Evolutionary conservation across 495 filamentous ascomycete genomes (phyloP).

Genomic region (Tuber magnatum): DNA sequence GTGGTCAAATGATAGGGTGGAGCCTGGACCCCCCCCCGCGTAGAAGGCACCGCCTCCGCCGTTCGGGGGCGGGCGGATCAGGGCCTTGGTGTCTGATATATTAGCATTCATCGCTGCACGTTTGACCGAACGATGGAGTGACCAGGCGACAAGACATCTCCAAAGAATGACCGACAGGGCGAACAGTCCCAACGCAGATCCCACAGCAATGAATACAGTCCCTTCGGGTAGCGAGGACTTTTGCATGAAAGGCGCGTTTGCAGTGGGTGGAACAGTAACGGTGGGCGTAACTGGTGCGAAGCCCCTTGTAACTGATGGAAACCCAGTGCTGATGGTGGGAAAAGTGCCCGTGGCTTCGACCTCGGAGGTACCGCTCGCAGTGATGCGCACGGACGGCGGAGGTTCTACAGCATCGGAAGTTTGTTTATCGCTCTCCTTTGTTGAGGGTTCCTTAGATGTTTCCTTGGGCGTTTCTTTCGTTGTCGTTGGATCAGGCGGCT

Average conservation of each 20-base stretch:
- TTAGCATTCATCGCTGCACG: constrained; percentile 68
- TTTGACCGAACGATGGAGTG: constrained; percentile 79
- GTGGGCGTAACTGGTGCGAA: constrained; percentile 20
- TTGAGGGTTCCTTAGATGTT: constrained; percentile 3
- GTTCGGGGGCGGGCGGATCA: constrained; percentile 27
- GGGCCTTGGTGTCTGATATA: constrained; percentile 55
- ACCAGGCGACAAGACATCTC: constrained; percentile 84
- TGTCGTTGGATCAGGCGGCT: constrained; percentile 14
- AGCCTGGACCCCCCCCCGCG: constrained; percentile 44
- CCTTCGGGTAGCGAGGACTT: constrained; percentile 84
- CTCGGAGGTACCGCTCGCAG: constrained; percentile 37
- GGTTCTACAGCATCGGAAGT: constrained; percentile 25
- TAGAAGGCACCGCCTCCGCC: constrained; percentile 42
- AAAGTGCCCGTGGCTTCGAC: constrained; percentile 32
- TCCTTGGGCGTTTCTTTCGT: constrained; percentile 16
- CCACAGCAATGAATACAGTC: constrained; percentile 92
- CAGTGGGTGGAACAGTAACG: constrained; percentile 63
- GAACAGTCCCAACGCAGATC: constrained; percentile 76
- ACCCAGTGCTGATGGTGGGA: constrained; percentile 24
- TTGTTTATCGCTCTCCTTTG: neutral
- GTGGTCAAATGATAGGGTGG: constrained; percentile 47
- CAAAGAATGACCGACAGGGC: constrained; percentile 72
- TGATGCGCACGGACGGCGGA: constrained; percentile 29
- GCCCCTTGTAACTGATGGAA: constrained; percentile 30
- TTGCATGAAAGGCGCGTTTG: constrained; percentile 89